Conservation (phyloP, 2,329 filamentous ascomycete species). For the Trichoderma afroharzianum region DNA sequence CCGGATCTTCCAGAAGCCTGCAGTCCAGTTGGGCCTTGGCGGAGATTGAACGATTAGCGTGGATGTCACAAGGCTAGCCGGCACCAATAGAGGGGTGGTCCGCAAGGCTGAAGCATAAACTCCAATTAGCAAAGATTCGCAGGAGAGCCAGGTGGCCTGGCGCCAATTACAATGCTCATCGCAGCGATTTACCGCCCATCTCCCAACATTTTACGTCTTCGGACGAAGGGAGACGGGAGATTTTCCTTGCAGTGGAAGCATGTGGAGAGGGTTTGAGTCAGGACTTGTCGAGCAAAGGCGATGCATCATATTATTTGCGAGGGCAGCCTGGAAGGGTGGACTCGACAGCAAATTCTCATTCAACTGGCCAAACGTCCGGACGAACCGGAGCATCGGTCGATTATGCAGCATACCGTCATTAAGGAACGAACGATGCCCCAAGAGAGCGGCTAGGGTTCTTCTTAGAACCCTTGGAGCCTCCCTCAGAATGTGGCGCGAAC, state of each 20-base stretch:
- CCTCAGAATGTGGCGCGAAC: slow-evolving; percentile 9
- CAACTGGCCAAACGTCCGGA: neutral
- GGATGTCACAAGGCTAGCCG: neutral
- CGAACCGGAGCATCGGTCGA: neutral
- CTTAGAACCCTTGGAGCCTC: neutral
- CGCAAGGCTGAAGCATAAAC: slow-evolving; percentile 6
- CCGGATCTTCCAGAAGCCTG: slow-evolving; percentile 10
- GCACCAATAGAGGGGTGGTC: neutral
- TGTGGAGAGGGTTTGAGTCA: slow-evolving; percentile 6
- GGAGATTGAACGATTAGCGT: neutral
- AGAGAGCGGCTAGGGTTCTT: neutral
- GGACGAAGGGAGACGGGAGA: slow-evolving; percentile 7
- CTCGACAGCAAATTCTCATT: neutral
- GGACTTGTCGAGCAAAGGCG: neutral
- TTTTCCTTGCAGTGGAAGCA: neutral
- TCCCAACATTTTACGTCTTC: neutral
- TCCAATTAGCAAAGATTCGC: neutral
- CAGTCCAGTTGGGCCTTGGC: neutral
- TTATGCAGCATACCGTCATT: slow-evolving; percentile 1
- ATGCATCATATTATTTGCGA: slow-evolving; percentile 1
- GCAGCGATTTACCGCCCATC: neutral
- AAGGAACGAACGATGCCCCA: neutral
- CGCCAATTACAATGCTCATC: neutral
- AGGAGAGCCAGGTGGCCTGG: neutral
- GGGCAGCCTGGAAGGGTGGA: neutral